Conservation (phyloP, 768 basidiomycete genomes). For the Grammothele lineata region DNA sequence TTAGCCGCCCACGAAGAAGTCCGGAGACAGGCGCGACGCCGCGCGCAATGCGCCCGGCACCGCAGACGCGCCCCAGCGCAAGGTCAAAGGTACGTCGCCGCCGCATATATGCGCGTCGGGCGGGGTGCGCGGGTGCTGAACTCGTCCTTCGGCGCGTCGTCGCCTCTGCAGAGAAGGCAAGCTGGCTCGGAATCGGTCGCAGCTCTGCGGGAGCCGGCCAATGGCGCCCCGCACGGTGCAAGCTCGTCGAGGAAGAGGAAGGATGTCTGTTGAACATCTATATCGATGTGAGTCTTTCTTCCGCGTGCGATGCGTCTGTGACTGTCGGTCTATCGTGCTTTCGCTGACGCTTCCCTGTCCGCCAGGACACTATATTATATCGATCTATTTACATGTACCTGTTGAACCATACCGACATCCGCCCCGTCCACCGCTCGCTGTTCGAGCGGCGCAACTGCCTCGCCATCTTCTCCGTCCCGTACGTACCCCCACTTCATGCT, state of each 20-base stretch:
- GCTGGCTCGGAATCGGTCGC: constrained; percentile 62
- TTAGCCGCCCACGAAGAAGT: constrained; percentile 49
- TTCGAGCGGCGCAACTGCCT: constrained; percentile 77
- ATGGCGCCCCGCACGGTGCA: constrained; percentile 74
- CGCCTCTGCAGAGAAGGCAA: constrained; percentile 55
- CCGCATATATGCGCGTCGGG: neutral
- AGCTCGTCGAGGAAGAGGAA: constrained; percentile 61
- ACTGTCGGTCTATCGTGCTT: neutral
- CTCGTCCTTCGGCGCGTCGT: neutral
- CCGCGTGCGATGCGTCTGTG: neutral
- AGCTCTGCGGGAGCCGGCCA: constrained; percentile 48
- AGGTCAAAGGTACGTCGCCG: constrained; percentile 50
- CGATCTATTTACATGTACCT: constrained; percentile 71
- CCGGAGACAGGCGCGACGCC: constrained; percentile 50
- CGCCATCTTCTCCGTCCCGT: constrained; percentile 64
- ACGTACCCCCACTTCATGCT: constrained; percentile 24
- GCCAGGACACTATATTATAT: constrained; percentile 66
- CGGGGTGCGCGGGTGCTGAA: too few relatives aligned
- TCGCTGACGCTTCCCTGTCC: neutral
- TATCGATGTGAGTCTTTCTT: constrained; percentile 54
- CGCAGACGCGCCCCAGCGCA: constrained; percentile 44
- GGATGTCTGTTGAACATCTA: constrained; percentile 70
- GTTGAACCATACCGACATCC: constrained; percentile 76
- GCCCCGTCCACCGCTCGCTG: constrained; percentile 68
- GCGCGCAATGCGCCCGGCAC: constrained; percentile 23